Base-by-base conservation (phyloP, 306 rosid genomes). In the Leucaena leucocephala region DNA sequence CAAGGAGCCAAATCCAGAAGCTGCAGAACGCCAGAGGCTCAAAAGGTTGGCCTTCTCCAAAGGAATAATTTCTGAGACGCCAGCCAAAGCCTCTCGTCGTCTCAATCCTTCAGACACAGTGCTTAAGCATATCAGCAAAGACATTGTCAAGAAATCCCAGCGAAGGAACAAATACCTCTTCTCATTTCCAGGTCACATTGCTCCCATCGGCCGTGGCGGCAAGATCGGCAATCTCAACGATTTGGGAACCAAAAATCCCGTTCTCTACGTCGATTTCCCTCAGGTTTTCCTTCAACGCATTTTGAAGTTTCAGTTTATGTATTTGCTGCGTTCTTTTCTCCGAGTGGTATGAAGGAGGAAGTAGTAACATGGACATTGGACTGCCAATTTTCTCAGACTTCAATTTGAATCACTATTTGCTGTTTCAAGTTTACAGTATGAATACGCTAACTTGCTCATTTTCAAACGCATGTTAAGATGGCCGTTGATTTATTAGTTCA, bases 61-160 rank as follows among this genome's bases (percentile, higher is more conserved):
- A 11, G 36, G 65, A 22, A 27, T 11, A 27, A 1, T 59, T 59
- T 59, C 65, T 4, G 38, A 27, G 7, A 59, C 38, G 16, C 65
- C 65, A 59, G 65, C 65, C 65, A 27, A 59, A 3, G 38, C 65
- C 16, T 27, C 65, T 27, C 65, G 35, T 27, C 65, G 17, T 27
- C 16, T 22, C 39, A 27, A 59, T 27, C 65, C 65, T 59, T 59
- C 65, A 22, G 12, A 59, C 39, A 59, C 64, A 10, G 65, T 59
- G 38, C 65, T 59, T 10, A 59, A 59, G 38, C 65, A 59, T 12
- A 15, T 11, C 2, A 38, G 65, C 39, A 59, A 59, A 59, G 65
- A 59, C 16, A 59, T 59, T 27, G 38, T 59, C 65, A 59, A 59
- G 65, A 59, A 59, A 59, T 59, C 38, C 15, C 65, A 59, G 15